phyloP scores from a whole-genome alignment of 352 stramenopile species.

The Albugo laibachii region DNA sequence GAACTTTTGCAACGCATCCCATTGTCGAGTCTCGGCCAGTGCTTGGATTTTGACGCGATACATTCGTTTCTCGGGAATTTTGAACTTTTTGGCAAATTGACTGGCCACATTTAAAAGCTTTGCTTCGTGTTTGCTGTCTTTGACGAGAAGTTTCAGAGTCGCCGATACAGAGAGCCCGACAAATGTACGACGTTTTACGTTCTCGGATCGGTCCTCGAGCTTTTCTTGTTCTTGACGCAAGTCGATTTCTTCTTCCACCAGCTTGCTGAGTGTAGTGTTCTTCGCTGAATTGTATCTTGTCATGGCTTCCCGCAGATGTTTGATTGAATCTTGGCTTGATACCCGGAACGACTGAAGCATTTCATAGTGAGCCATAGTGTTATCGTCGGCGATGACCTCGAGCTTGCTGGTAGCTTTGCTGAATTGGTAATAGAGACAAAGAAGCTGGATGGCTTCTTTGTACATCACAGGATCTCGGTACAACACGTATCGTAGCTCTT shows the following conservation, averaged over 20 bases:
- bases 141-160: constrained; percentile 65
- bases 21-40: constrained; percentile 66
- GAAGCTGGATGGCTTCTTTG: constrained; percentile 44
- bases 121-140: constrained; percentile 61
- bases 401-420: constrained; percentile 35
- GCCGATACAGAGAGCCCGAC: constrained; percentile 71
- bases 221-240: constrained; percentile 72
- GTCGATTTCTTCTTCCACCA: constrained; percentile 75
- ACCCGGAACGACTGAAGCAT: constrained; percentile 45
- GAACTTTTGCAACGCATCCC: constrained; percentile 75
- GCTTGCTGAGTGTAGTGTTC: constrained; percentile 34
- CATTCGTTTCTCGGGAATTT: constrained; percentile 80
- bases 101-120: constrained; percentile 50
- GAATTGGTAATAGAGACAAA: constrained; percentile 56
- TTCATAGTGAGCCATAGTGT: constrained; percentile 47
- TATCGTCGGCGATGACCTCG: constrained; percentile 37
- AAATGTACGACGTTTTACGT: constrained; percentile 61
- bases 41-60: constrained; percentile 84
- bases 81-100: constrained; percentile 73
- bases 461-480: constrained; percentile 42
- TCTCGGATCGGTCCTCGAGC: constrained; percentile 59
- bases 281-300: constrained; percentile 50
- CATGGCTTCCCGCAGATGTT: constrained; percentile 38
- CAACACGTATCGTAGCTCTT: constrained; percentile 62
- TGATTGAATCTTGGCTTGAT: constrained; percentile 22